Percentiles rank a stretch among this genome's conserved stretches.
These are phyloP conservation scores for Mrakia blollopis DNA, from an alignment of 768 basidiomycete species.

Conservation along the genomic window DNA sequence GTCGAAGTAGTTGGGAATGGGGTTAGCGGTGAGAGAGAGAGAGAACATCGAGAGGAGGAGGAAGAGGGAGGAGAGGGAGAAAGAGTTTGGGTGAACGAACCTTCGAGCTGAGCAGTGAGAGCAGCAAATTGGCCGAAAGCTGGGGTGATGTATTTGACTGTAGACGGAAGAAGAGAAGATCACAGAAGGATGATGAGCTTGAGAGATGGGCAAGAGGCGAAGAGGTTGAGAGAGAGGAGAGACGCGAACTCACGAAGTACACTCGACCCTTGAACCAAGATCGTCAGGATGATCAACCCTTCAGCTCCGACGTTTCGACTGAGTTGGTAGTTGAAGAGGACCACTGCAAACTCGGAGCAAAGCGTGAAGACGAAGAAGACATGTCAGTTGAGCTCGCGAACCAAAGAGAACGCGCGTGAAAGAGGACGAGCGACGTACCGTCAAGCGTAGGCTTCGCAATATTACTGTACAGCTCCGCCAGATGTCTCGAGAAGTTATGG, in stretches of 20 bases:
- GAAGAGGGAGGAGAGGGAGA: neutral
- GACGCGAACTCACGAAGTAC: constrained; percentile 60
- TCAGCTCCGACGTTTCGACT: constrained; percentile 93
- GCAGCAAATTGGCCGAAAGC: constrained; percentile 89
- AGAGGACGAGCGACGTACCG: too few relatives aligned
- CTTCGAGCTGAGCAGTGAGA: constrained; percentile 45
- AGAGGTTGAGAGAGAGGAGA: neutral
- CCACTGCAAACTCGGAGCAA: constrained; percentile 58
- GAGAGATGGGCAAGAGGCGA: neutral
- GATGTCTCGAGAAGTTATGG: constrained; percentile 79
- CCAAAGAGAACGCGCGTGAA: neutral
- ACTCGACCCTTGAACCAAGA: constrained; percentile 78
- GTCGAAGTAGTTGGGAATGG: neutral
- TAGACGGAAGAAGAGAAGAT: neutral
- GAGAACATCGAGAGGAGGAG: neutral
- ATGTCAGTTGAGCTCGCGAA: neutral
- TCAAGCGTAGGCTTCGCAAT: constrained; percentile 90
- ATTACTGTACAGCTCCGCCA: constrained; percentile 88
- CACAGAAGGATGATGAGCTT: neutral
- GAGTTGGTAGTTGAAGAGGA: constrained; percentile 92
- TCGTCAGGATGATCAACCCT: constrained; percentile 72
- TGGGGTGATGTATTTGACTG: constrained; percentile 63
- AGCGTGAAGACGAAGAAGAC: too few relatives aligned
- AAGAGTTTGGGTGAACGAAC: neutral
- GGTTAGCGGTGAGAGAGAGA: neutral